These are phyloP conservation scores for Penicillium cosmopolitanum DNA, from an alignment of 495 filamentous ascomycete species.

Conservation along the genomic window DNA sequence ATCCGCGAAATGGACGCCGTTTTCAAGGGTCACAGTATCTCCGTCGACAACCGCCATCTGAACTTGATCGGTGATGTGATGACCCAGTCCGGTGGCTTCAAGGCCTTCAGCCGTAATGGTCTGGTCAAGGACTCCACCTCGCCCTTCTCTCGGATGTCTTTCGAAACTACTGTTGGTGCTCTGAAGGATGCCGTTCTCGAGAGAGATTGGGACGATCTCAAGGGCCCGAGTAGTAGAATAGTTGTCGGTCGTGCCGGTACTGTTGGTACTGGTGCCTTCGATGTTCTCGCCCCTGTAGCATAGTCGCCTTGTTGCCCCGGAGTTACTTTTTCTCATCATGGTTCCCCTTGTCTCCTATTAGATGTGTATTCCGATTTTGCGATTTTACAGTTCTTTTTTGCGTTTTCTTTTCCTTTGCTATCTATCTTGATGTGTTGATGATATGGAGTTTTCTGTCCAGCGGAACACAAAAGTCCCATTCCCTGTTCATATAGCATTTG, in stretches of 20 bases:
- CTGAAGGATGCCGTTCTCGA: conserved; percentile 89
- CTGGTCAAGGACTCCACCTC: conserved; percentile 75
- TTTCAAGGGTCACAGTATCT: conserved; percentile 91
- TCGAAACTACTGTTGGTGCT: conserved; percentile 94
- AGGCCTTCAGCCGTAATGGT: conserved; percentile 88
- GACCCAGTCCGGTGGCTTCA: conserved; percentile 86
- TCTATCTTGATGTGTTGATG: conserved; percentile 39
- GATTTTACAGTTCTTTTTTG: conserved; percentile 1
- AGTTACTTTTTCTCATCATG: conserved; percentile 19
- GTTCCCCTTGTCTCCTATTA: background rate
- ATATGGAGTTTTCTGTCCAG: conserved; percentile 51
- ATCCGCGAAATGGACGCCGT: conserved; percentile 84
- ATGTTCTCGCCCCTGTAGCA: conserved; percentile 74
- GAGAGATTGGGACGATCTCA: conserved; percentile 85
- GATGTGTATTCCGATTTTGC: conserved; percentile 4
- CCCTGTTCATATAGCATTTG: conserved; percentile 40
- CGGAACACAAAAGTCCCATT: conserved; percentile 44
- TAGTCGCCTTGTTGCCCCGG: conserved; percentile 30
- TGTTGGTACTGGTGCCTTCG: conserved; percentile 90
- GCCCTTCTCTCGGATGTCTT: conserved; percentile 97
- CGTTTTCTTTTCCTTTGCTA: conserved; percentile 30
- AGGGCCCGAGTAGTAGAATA: conserved; percentile 83
- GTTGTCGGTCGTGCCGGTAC: conserved; percentile 80
- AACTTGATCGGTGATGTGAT: conserved; percentile 97
- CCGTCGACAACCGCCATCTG: conserved; percentile 88